Percentiles rank a stretch among this genome's conserved stretches.
Conservation (phyloP, 352 stramenopile genomes). For the Phytophthora fragariae region DNA sequence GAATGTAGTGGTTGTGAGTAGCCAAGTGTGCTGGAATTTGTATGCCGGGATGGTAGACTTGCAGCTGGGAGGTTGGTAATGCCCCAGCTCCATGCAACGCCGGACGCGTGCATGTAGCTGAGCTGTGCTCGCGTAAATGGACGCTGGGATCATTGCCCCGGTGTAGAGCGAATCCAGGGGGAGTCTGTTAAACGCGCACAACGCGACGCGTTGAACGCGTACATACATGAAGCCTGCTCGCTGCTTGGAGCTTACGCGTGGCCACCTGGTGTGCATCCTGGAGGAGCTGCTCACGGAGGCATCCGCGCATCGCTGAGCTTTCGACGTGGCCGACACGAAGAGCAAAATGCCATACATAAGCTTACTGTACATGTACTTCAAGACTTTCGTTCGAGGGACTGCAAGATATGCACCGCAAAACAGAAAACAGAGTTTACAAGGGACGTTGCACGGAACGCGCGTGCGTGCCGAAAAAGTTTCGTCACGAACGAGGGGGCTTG, state of each 20-base stretch:
- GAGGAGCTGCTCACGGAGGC: conserved; percentile 21
- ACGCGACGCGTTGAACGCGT: too few species aligned
- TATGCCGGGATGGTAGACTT: conserved; percentile 26
- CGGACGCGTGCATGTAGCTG: not conserved
- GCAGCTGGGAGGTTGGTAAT: conserved; percentile 19
- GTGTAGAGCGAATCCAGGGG: not conserved
- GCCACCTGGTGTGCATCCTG: conserved; percentile 20
- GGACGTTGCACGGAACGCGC: not conserved
- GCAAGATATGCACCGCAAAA: not conserved
- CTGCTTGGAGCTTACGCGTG: conserved; percentile 4
- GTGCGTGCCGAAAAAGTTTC: conserved; percentile 2
- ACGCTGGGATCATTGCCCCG: not conserved
- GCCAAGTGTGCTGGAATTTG: conserved; percentile 12
- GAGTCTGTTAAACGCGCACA: not conserved
- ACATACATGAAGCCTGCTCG: not conserved
- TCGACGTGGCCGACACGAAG: not conserved
- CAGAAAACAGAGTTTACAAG: not conserved
- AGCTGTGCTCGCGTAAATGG: not conserved
- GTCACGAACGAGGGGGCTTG: too few species aligned
- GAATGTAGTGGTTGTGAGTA: not conserved
- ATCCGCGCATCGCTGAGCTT: conserved; percentile 9
- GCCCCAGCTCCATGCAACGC: conserved; percentile 1
- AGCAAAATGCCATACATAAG: too few species aligned
- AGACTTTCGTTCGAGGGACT: too few species aligned
- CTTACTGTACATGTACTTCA: too few species aligned